These are phyloP conservation scores for Francoa sonchifolia DNA, from an alignment of 441 rosid genomes.

Conservation along the genomic window DNA sequence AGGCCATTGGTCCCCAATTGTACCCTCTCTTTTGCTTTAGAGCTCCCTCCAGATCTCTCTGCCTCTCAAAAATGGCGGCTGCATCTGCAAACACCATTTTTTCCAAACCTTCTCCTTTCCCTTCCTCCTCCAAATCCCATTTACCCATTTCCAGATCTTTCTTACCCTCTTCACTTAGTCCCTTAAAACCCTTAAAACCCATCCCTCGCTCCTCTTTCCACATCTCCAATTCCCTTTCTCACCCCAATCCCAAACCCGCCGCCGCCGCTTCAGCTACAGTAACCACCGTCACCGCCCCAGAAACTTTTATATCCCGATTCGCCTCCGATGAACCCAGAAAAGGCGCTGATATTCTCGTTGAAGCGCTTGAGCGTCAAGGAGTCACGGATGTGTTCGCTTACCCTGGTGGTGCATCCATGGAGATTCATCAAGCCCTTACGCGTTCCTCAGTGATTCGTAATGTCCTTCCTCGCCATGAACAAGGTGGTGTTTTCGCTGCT, in stretches of 20 bases:
- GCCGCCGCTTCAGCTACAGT: slow-evolving; percentile 13
- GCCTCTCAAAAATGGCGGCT: slow-evolving; percentile 7
- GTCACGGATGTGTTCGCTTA: slow-evolving; percentile 73
- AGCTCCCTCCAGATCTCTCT: too few species aligned
- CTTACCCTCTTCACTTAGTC: not conserved
- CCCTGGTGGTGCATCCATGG: slow-evolving; percentile 90
- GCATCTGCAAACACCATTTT: slow-evolving; percentile 7
- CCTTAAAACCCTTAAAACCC: not conserved
- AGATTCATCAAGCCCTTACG: slow-evolving; percentile 89
- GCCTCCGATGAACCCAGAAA: slow-evolving; percentile 63
- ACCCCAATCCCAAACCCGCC: slow-evolving; percentile 14
- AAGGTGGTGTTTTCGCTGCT: slow-evolving; percentile 86
- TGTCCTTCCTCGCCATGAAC: slow-evolving; percentile 87
- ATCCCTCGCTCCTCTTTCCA: slow-evolving; percentile 3
- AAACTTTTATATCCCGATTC: slow-evolving; percentile 28
- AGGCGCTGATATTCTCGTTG: slow-evolving; percentile 88
- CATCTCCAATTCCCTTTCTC: slow-evolving; percentile 7
- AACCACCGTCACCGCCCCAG: slow-evolving; percentile 5
- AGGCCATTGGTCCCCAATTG: too few species aligned
- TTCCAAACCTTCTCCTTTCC: slow-evolving; percentile 1
- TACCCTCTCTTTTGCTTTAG: too few species aligned
- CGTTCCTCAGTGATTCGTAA: slow-evolving; percentile 60
- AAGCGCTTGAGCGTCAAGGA: slow-evolving; percentile 83
- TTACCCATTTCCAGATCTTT: slow-evolving; percentile 2
- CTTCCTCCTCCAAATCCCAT: not conserved